Evolutionary conservation across 345 rosid species (phyloP), one percentile per base, ranked within the genome.

Genomic region (Eucalyptus paniculata): DNA sequence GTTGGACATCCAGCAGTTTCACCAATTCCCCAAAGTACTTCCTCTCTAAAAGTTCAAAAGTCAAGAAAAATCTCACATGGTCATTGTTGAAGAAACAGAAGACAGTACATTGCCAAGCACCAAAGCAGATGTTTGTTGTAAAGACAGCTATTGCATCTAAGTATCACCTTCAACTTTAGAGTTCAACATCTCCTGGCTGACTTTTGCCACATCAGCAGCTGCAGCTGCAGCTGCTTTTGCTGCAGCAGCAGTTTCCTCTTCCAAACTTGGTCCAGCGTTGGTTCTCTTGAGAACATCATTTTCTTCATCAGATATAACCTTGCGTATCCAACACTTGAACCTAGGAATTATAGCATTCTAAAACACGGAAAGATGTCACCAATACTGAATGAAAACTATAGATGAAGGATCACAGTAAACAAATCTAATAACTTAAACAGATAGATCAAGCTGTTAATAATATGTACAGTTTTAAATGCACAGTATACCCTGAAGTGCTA

Each of bases 151-250:
- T 11, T 86, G 21, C 40, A 28, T 77, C 69, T 54, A 88, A 88
- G 50, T 3, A 12, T 81, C 81, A 97, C 99, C 99, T 94, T 95
- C 97, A 72, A 34, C 90, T 91, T 92, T 96, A 26, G 96, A 91
- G 88, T 87, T 95, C 93, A 98, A 89, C 94, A 98, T 92, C 90
- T 96, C 98, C 92, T 95, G 99, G 94, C 96, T 96, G 65, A 96
- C 94, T 92, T 95, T 97, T 86, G 99, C 98, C 89, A 96, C 97
- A 91, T 97, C 99, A 88, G 97, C 92, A 85, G 99, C 98, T 6
- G 99, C 98, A 5, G 95, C 96, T 17, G 99, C 96, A 23, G 99
- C 99, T 89, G 99, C 91, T 94, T 96, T 98, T 72, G 99, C 97
- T 83, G 99, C 99, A 32, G 97, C 97, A 18, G 97, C 98, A 83